Percentiles rank a stretch among this genome's conserved stretches.
Conservation (phyloP, 1,139 yeast species). For the Saccharomyces hybrid region DNA sequence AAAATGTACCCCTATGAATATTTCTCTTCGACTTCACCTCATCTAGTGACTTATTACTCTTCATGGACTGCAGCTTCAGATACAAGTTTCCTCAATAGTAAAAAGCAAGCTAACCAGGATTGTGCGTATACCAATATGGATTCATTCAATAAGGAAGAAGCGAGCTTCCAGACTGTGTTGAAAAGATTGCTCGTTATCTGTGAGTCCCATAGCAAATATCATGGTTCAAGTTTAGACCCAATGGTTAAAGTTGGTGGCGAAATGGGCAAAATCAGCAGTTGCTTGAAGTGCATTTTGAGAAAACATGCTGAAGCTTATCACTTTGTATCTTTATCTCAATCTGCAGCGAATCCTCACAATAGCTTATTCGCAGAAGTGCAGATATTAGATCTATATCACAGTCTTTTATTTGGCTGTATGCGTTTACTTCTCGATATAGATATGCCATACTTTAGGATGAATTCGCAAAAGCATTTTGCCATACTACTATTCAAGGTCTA, state of each 20-base stretch:
- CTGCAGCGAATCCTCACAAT: background rate
- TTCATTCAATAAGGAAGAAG: background rate
- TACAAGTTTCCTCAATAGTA: background rate
- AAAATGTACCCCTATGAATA: background rate
- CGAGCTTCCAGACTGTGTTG: background rate
- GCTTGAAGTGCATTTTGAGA: background rate
- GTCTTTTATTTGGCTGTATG: background rate
- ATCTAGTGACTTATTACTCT: background rate
- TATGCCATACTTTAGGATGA: background rate
- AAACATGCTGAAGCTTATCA: background rate
- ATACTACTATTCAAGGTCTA: background rate
- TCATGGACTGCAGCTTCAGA: background rate
- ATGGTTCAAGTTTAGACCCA: constrained; percentile 2
- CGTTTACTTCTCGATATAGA: background rate
- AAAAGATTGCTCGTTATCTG: background rate
- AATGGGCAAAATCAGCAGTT: background rate
- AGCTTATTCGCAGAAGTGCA: background rate
- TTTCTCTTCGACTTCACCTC: background rate
- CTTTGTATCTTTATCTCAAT: background rate
- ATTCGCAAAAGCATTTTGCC: background rate
- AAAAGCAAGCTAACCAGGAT: background rate
- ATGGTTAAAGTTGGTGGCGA: background rate
- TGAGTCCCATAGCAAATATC: background rate
- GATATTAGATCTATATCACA: background rate
- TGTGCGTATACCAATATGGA: background rate